Evolutionary conservation across 768 basidiomycete genomes (phyloP), one percentile per base, ranked within the genome.

Genomic region (Boletus fagicola): DNA sequence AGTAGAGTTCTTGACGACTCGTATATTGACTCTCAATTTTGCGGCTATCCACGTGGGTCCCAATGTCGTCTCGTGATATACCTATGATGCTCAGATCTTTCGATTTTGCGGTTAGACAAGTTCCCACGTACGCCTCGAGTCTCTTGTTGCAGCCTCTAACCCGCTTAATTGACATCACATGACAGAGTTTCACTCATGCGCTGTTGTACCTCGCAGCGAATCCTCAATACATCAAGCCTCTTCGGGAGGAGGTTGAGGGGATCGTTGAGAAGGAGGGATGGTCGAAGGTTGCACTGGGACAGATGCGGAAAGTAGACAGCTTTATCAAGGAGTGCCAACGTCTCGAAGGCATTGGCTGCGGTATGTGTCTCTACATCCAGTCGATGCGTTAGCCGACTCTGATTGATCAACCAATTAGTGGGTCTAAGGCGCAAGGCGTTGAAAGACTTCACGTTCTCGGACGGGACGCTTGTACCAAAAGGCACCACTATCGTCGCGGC

Each of bases 231-330:
- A 57, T 71, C 9, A 57, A 62, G 9, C 68, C 68, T 6, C 64
- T 80, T 5, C 72, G 77, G 0, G 68, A 75, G 38, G 31, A 39
- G 15, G 59, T 60, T 0, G 59, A 61, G 8, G 9, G 2, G 2
- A 36, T 52, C 22, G 8, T 62, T 0, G 40, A 44, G 33, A 20
- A 43, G 46, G 54, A 62, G 1, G 60, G 46, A 16, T 62, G 60
- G 60, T 38, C 60, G 1, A 62, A 49, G 6, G 18, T 0, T 10
- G 22, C 64, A 2, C 26, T 76, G n/a, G 56, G 38, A 11, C 69
- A 68, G 38, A 67, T 75, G 66, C 68, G 59, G 48, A 72, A 72
- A 55, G 50, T 78, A 3, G 77, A 79, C 44, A 79, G 76, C 33
- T 78, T 80, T 51, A 60, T 60, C 6, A 61, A 15, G 30, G 59